These are phyloP conservation scores for Globisporangium echinulatum DNA, from an alignment of 352 stramenopile genomes.

Conservation along the genomic window DNA sequence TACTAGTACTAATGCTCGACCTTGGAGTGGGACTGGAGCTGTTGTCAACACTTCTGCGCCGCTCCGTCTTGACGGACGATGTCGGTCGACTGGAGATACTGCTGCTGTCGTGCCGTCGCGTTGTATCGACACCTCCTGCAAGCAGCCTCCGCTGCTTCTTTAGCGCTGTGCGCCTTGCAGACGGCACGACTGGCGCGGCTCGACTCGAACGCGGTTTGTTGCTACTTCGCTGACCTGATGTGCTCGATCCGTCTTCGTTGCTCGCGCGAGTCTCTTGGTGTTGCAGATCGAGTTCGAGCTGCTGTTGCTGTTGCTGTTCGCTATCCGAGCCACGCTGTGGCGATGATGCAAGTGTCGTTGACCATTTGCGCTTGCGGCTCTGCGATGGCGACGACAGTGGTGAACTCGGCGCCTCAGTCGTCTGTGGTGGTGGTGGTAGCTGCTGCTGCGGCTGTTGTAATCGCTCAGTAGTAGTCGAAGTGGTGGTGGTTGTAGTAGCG, in stretches of 20 bases:
- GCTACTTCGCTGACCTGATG: slow-evolving; percentile 23
- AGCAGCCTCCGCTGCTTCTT: slow-evolving; percentile 28
- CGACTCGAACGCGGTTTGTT: no score
- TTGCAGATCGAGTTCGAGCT: no score
- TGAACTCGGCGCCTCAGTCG: neutral
- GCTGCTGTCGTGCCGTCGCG: neutral
- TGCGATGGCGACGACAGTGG: slow-evolving; percentile 7
- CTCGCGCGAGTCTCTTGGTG: neutral
- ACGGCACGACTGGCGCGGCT: slow-evolving; percentile 35
- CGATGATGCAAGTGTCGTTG: slow-evolving; percentile 44
- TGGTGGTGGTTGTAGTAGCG: no score
- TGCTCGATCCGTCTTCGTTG: slow-evolving; percentile 1
- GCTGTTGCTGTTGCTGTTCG: slow-evolving; percentile 4
- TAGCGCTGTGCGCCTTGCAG: slow-evolving; percentile 37
- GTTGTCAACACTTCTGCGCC: neutral
- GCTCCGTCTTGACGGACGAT: neutral
- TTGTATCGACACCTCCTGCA: slow-evolving; percentile 10
- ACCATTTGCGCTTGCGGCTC: slow-evolving; percentile 66
- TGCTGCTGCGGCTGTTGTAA: neutral
- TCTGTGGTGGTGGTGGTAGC: neutral
- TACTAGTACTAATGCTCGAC: no score
- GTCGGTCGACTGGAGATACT: neutral
- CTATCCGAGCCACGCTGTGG: slow-evolving; percentile 2
- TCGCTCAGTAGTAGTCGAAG: neutral
- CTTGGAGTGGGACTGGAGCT: no score